These are phyloP conservation scores for Zasmidium angulare DNA, from an alignment of 2,329 filamentous ascomycete genomes.

Conservation along the genomic window DNA sequence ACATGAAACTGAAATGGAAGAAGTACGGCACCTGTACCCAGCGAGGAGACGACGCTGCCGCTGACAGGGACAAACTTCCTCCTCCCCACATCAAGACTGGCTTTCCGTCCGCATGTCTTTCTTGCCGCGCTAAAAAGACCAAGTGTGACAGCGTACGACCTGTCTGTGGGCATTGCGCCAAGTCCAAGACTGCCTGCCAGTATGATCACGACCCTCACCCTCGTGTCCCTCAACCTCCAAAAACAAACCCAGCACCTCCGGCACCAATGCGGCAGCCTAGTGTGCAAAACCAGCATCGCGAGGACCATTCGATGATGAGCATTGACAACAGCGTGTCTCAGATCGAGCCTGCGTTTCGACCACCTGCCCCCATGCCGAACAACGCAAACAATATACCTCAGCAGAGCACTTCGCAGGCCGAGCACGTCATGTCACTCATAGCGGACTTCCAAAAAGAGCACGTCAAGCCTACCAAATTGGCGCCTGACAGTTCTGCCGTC, in stretches of 20 bases:
- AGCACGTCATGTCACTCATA: constrained; percentile 19
- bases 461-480: constrained; percentile 27
- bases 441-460: constrained; percentile 29
- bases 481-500: constrained; percentile 29
- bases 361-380: constrained; percentile 4
- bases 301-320: constrained; percentile 9
- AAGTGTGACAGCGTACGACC: constrained; percentile 30
- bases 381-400: constrained; percentile 3
- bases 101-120: constrained; percentile 28
- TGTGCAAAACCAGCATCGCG: not conserved
- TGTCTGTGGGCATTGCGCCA: constrained; percentile 26
- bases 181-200: constrained; percentile 19
- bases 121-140: constrained; percentile 30
- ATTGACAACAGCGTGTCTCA: constrained; percentile 12
- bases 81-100: constrained; percentile 9
- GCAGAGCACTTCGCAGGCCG: constrained; percentile 13
- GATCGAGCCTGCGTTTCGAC: constrained; percentile 4
- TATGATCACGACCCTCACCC: constrained; percentile 27
- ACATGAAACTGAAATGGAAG: constrained; percentile 37
- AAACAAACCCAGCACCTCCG: not conserved
- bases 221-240: constrained; percentile 4
- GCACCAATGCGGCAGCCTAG: not conserved
- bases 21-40: constrained; percentile 33
- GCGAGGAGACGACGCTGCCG: constrained; percentile 14
- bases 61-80: not conserved